Evolutionary conservation across 768 basidiomycete genomes (phyloP).

Genomic region (Naganishia antarctica): DNA sequence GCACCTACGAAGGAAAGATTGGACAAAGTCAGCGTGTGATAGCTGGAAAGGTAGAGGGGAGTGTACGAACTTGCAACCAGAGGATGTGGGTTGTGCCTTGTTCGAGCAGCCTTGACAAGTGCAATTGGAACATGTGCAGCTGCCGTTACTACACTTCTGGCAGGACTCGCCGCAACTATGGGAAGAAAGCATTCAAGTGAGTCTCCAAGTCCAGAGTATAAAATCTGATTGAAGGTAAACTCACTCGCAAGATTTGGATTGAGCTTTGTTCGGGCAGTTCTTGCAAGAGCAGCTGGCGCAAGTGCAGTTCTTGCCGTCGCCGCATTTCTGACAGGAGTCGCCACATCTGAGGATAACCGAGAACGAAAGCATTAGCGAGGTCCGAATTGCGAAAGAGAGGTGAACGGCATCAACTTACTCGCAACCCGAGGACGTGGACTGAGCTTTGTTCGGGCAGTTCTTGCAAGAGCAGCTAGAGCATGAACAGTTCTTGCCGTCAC

Average conservation of each 20-base stretch:
- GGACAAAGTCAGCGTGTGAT: not conserved
- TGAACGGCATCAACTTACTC: slow-evolving; percentile 16
- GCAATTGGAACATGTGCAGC: slow-evolving; percentile 6
- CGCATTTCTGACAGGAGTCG: slow-evolving; percentile 11
- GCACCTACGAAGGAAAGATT: not conserved
- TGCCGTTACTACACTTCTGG: slow-evolving; percentile 12
- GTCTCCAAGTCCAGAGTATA: too few relatives aligned
- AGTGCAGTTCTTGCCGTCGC: slow-evolving; percentile 12
- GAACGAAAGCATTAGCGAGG: not conserved
- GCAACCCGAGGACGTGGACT: slow-evolving; percentile 5
- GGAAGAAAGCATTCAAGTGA: too few relatives aligned
- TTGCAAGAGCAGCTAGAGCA: slow-evolving; percentile 16
- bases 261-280: slow-evolving; percentile 8
- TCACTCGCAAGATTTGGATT: slow-evolving; percentile 5
- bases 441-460: slow-evolving; percentile 10
- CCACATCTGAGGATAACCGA: not conserved
- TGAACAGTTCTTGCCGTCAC: slow-evolving; percentile 2
- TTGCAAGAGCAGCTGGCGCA: slow-evolving; percentile 19
- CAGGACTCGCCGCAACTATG: slow-evolving; percentile 10
- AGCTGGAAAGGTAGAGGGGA: not conserved
- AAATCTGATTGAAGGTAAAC: too few relatives aligned
- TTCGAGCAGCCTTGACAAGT: slow-evolving; percentile 3
- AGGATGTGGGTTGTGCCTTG: slow-evolving; percentile 11
- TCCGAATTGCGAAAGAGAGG: not conserved
- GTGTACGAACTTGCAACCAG: slow-evolving; percentile 16